Conservation (phyloP, 257 asterid genomes). For the Verbena officinalis region DNA sequence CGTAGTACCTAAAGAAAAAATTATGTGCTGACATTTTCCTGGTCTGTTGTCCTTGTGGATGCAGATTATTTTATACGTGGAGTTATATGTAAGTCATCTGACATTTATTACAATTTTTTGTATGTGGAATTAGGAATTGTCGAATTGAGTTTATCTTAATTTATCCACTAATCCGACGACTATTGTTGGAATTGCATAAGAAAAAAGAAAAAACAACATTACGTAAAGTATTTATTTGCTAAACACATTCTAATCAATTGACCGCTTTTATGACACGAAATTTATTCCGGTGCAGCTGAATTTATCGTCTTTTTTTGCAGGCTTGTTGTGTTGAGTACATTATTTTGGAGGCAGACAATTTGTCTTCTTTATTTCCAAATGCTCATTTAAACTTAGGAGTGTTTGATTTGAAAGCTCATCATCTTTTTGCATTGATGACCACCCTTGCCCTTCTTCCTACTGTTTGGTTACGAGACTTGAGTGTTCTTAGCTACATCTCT, state of each 20-base stretch:
- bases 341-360: constrained; percentile 85
- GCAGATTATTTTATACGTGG: constrained; percentile 89
- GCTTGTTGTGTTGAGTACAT: constrained; percentile 92
- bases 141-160: no score
- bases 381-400: constrained; percentile 69
- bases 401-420: constrained; percentile 53
- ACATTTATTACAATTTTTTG: no score
- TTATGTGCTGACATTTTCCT: constrained; percentile 30
- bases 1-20: no score
- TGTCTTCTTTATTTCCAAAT: constrained; percentile 84
- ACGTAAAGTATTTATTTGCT: neutral
- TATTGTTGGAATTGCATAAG: no score
- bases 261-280: neutral
- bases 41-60: constrained; percentile 33
- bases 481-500: constrained; percentile 87
- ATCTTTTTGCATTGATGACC: constrained; percentile 67
- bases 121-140: no score
- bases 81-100: constrained; percentile 81
- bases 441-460: constrained; percentile 90
- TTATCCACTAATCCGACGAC: no score
- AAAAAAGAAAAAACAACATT: neutral
- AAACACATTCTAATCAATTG: neutral
- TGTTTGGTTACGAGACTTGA: constrained; percentile 79
- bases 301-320: constrained; percentile 43
- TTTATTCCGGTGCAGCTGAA: constrained; percentile 3